phyloP scores from a whole-genome alignment of 2,329 filamentous ascomycete genomes.

The Epichloe coenophiala region DNA sequence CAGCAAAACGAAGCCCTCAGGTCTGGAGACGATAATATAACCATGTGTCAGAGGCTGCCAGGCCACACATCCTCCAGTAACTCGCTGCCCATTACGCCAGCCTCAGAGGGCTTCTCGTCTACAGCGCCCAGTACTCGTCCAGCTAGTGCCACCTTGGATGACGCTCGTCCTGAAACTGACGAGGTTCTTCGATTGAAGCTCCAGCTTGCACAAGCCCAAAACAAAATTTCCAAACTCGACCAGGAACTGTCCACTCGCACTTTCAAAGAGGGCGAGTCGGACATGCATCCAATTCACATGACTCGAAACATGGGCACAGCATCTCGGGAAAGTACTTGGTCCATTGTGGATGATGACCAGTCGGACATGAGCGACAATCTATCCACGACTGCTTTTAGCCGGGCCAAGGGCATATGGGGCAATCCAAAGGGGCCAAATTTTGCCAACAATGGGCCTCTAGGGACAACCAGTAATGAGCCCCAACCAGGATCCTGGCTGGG shows the following conservation, averaged over 20 bases:
- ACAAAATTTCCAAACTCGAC: conserved; percentile 56
- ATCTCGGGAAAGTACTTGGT: conserved; percentile 36
- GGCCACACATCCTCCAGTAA: conserved; percentile 40
- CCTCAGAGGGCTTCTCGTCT: conserved; percentile 37
- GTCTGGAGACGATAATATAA: conserved; percentile 21
- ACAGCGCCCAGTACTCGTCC: conserved; percentile 37
- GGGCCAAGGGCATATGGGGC: conserved; percentile 43
- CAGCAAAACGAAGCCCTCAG: conserved; percentile 45
- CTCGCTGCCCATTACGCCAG: conserved; percentile 50
- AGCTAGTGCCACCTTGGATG: conserved; percentile 36
- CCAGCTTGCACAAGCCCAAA: conserved; percentile 58
- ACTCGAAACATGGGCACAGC: conserved; percentile 9
- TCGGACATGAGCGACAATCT: conserved; percentile 44
- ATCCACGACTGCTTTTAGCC: conserved; percentile 37
- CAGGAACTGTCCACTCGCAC: conserved; percentile 54
- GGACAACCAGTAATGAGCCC: conserved; percentile 22
- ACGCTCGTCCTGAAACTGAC: conserved; percentile 28
- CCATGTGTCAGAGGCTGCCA: conserved; percentile 17
- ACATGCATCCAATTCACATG: conserved; percentile 11
- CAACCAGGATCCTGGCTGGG: conserved; percentile 30
- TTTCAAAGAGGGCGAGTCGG: conserved; percentile 36
- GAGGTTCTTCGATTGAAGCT: conserved; percentile 57
- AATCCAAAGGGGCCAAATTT: conserved; percentile 29
- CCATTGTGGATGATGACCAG: conserved; percentile 37
- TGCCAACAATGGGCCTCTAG: conserved; percentile 19